Base-by-base conservation (phyloP, 805 yeast genomes). In the Metschnikowia peoriensis region DNA sequence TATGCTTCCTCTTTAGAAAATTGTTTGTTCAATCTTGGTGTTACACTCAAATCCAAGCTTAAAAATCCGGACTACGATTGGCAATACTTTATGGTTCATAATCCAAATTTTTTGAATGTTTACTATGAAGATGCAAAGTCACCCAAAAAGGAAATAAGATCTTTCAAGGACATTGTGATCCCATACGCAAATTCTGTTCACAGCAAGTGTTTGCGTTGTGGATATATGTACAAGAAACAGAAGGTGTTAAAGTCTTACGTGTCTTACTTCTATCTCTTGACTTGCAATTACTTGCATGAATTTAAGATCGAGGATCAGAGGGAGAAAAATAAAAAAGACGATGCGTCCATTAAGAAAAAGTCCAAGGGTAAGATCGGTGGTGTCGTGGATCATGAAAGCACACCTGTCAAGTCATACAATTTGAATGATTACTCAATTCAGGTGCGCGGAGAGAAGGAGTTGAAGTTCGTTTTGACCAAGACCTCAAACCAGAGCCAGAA, bases 211-310 rank as follows among this genome's bases (percentile, higher is more conserved):
- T 60, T 75, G 41, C 62, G 79, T 42, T 73, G 68, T 50, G 79
- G 79, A 7, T 59, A 64, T 46, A 62, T 75, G 55, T 74, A 73
- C 62, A 71, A 70, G 54, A 75, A 75, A 54, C 69, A 69, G 43
- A 75, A 72, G 57, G 49, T 75, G n/a, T 59, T 75, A 54, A 74
- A 75, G 58, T 72, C 69, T 41, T 75, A 75, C 54, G 70, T 65
- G 38, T 54, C 71, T 7, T 63, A 58, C 60, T 73, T 68, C 56
- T 75, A 72, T 51, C 61, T 75, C 16, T 67, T 75, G 58, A 71
- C 78, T 2, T 70, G 77, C 56, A 75, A 73, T 58, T 75, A 71
- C 55, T 60, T 75, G 34, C 79, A 75, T 57, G 78, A 75, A 58
- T 75, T 73, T 62, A 68, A 66, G 51, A 60, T 71, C 28, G 78